Base-by-base conservation (phyloP, 2,329 filamentous ascomycete species). In the Penicillium digitatum region DNA sequence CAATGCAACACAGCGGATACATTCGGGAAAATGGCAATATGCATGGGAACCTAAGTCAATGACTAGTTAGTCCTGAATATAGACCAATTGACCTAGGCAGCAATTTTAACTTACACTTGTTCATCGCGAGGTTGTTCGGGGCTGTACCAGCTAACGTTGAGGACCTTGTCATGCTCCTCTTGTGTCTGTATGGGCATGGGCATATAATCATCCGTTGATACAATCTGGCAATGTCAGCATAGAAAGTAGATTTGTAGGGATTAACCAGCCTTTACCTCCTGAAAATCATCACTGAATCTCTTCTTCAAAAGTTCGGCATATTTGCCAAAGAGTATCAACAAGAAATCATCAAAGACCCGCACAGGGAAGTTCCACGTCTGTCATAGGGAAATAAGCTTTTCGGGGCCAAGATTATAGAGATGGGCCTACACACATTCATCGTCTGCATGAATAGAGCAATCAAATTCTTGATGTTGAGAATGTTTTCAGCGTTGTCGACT, bases 21-120 rank as follows among this genome's bases (percentile, higher is more conserved):
- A 99, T 99, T 66, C 97, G 92, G 12, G 92, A 96, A 72, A 99
- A 99, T 0, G 94, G 95, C 1, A 99, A 79, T n/a, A 96, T 90
- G 64, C 88, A 95, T 5, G 94, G 95, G 70, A 96, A 96, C 12
- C 89, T 92, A 59, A 22, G 18, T 16, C 35, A 34, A 20, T 29
- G 8, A 37, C 38, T 44, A 22, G 38, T 49, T 24, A 55, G 46
- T 39, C 46, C 54, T 44, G 47, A 14, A 22, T 31, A 29, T 35
- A n/a, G n/a, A 39, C 4, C 12, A 34, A 22, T 27, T 2, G 38
- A 20, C 9, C 14, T 11, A 12, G 32, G 42, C 12, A 48, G 31
- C n/a, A n/a, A n/a, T n/a, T 12, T 11, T 18, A 52, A 78, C 83
- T 61, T 80, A 92, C 82, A 81, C 86, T 65, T 96, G 82, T 63